Evolutionary conservation across 2,329 filamentous ascomycete genomes (phyloP).

Genomic region (Monilinia fructigena): DNA sequence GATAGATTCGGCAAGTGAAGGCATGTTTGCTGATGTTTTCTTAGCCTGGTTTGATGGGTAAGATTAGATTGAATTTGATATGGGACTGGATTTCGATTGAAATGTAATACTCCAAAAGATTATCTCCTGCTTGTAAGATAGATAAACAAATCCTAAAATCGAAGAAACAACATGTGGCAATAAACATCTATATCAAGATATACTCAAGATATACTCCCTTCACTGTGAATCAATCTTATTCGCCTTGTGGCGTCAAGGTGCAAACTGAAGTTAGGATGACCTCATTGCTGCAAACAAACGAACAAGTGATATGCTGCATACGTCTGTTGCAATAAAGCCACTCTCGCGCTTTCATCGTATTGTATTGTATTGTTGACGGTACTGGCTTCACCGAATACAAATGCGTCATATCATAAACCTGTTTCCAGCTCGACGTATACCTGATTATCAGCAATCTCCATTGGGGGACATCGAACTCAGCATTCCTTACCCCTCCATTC

Average conservation of each 20-base stretch:
- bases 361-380: not conserved
- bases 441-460: not conserved
- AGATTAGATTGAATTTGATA: not conserved
- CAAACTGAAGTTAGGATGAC: constrained; percentile 5
- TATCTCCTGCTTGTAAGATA: not conserved
- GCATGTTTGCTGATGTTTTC: constrained; percentile 29
- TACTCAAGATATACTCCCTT: constrained; percentile 2
- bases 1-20: constrained; percentile 35
- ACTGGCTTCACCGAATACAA: not conserved
- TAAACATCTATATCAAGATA: constrained; percentile 5
- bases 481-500: constrained; percentile 7
- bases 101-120: not conserved
- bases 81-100: not conserved
- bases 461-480: not conserved
- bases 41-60: not conserved
- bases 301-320: not conserved
- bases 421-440: not conserved
- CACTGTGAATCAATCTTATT: not conserved
- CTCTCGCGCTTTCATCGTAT: not conserved
- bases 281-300: not conserved
- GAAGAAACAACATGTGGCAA: not conserved
- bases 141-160: not conserved
- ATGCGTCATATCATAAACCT: constrained; percentile 17
- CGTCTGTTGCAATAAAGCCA: not conserved
- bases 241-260: constrained; percentile 5